Base-by-base conservation (phyloP, 2,329 filamentous ascomycete genomes). In the Penicillium sp. region DNA sequence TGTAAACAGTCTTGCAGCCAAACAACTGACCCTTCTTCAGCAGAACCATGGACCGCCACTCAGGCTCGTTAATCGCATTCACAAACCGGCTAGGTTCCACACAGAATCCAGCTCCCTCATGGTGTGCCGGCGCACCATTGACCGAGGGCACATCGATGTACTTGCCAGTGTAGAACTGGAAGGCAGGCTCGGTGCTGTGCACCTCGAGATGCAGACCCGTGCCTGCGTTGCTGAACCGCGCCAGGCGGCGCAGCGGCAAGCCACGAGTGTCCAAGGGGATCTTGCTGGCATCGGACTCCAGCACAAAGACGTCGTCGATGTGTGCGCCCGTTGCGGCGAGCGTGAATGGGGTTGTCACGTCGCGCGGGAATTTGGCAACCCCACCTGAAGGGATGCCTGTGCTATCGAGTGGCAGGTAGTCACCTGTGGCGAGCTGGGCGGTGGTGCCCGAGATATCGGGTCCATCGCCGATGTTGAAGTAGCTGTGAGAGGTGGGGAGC, bases 141-240 rank as follows among this genome's bases (percentile, higher is more conserved):
- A 80, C 78, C 56, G 74, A 87, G 0, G 89, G 88, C 13, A 96
- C 88, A 66, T 94, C 79, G 62, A 95, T 92, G 69, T 86, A 88
- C 69, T 89, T 88, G 62, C 93, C 94, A 0, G 92, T 95, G 77
- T 97, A 97, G 78, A 97, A 96, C 74, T 97, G 93, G 81, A 97
- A 97, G 0, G 91, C 90, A 0, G 94, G 94, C 79, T 97, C 93
- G 0, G 93, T 97, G 78, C 90, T 94, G 68, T 86, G 80, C 6
- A 96, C 88, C 74, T 97, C 90, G 48, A 97, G 85, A 71, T 95
- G 88, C 63, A 97, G 81, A 60, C 85, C 85, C 29, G 86, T 88
- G 48, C 79, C 80, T 6, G 90, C 85, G 73, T 97, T 90, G 73
- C 83, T 83, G 56, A 94, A 89, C 24, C 83, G 79, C 44, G 90